Percentiles rank a stretch among this genome's conserved stretches.
These are phyloP conservation scores for Phytophthora sojae DNA, from an alignment of 352 stramenopile species.

Conservation along the genomic window DNA sequence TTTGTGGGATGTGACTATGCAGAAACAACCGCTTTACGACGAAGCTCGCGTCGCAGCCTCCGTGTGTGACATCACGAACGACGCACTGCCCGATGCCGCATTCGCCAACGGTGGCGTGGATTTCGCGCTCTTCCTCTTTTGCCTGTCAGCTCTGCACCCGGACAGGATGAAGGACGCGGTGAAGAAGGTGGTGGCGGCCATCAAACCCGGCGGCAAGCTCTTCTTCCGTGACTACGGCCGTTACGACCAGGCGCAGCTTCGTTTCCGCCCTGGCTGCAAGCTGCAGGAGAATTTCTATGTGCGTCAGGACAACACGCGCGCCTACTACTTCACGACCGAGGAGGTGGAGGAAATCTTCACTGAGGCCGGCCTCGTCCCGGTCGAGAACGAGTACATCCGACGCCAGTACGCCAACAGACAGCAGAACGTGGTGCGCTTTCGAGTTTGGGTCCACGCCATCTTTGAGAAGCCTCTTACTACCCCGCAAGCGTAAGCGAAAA, in stretches of 20 bases:
- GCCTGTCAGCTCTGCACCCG: slow-evolving; percentile 92
- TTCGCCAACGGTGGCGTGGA: slow-evolving; percentile 75
- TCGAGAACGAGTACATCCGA: slow-evolving; percentile 90
- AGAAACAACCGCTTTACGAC: slow-evolving; percentile 89
- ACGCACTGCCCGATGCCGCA: slow-evolving; percentile 63
- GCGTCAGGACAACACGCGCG: slow-evolving; percentile 95
- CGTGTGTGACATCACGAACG: slow-evolving; percentile 89
- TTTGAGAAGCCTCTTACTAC: slow-evolving; percentile 75
- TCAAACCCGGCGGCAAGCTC: slow-evolving; percentile 81
- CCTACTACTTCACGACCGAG: slow-evolving; percentile 95
- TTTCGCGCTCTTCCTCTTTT: slow-evolving; percentile 88
- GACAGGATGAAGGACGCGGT: slow-evolving; percentile 89
- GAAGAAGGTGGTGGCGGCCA: slow-evolving; percentile 84
- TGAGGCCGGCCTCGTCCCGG: slow-evolving; percentile 57
- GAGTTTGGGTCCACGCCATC: slow-evolving; percentile 89
- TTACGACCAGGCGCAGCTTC: slow-evolving; percentile 96
- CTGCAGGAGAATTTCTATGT: slow-evolving; percentile 96
- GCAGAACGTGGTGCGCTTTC: slow-evolving; percentile 87
- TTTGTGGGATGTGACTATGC: neutral
- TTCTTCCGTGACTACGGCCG: slow-evolving; percentile 97
- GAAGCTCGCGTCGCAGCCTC: slow-evolving; percentile 67
- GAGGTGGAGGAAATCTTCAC: slow-evolving; percentile 76
- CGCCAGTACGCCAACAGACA: slow-evolving; percentile 89
- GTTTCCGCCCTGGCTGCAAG: slow-evolving; percentile 88
- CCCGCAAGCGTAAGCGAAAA: slow-evolving; percentile 15